Evolutionary conservation across 306 rosid genomes (phyloP).

Genomic region (Adenanthera pavonina): DNA sequence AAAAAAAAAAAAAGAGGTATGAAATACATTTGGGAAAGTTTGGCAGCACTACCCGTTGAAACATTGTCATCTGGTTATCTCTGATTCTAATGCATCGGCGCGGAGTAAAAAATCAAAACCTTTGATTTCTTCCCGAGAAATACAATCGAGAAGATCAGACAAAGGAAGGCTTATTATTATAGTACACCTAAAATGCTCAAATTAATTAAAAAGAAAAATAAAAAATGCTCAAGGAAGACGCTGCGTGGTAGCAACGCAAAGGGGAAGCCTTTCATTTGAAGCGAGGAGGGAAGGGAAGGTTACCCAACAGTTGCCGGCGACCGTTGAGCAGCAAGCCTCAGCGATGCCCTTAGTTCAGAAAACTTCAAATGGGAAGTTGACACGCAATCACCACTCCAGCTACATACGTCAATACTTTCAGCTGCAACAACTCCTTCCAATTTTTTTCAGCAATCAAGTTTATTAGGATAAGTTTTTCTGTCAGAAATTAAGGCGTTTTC

Average conservation of each 20-base stretch:
- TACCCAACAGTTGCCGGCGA: neutral
- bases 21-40: neutral
- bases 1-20: neutral
- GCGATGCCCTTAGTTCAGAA: conserved; percentile 30
- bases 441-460: neutral
- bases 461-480: neutral
- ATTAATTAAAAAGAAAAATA: neutral
- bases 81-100: neutral
- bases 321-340: conserved; percentile 29
- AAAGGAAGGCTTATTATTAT: neutral
- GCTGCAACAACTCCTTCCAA: neutral
- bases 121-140: neutral
- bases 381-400: conserved; percentile 48
- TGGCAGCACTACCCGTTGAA: neutral
- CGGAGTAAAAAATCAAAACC: neutral
- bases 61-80: neutral
- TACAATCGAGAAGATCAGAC: neutral
- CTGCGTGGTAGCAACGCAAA: neutral
- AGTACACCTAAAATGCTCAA: neutral
- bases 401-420: neutral
- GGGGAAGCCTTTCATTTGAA: neutral
- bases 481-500: neutral
- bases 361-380: conserved; percentile 42
- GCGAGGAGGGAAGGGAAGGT: neutral
- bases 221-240: neutral